A percentile compares a stretch with the other conserved stretches of the same genome.
These are phyloP conservation scores for Penicillium sumatraense DNA, from an alignment of 2,329 filamentous ascomycete species.

Conservation along the genomic window DNA sequence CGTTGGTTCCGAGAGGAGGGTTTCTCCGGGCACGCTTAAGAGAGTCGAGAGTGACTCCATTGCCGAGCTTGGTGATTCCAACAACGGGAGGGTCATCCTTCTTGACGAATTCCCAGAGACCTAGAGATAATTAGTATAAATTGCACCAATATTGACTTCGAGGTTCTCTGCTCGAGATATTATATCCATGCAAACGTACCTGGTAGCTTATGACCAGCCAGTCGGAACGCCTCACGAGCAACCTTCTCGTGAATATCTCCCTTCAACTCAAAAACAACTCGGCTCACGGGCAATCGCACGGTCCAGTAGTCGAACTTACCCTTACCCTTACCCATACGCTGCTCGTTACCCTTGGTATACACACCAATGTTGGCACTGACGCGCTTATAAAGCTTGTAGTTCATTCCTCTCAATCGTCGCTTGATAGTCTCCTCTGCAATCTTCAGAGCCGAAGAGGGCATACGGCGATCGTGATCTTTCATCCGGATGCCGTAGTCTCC, in stretches of 20 bases:
- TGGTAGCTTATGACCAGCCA: conserved; percentile 94
- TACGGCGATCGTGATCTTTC: conserved; percentile 88
- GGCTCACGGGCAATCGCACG: conserved; percentile 83
- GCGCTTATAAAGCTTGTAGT: conserved; percentile 89
- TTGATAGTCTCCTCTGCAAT: conserved; percentile 94
- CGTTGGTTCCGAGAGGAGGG: conserved; percentile 52
- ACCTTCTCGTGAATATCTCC: conserved; percentile 94
- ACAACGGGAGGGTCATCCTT: conserved; percentile 90
- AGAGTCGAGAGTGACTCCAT: conserved; percentile 80
- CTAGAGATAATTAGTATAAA: conserved; percentile 33
- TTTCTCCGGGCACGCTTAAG: conserved; percentile 79
- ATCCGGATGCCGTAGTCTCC: conserved; percentile 95
- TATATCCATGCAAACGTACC: conserved; percentile 58
- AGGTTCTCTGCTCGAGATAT: conserved; percentile 6
- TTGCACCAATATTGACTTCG: not conserved
- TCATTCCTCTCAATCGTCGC: conserved; percentile 82
- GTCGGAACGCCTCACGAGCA: conserved; percentile 86
- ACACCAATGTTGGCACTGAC: conserved; percentile 93
- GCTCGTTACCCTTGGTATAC: conserved; percentile 93
- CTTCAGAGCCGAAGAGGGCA: conserved; percentile 84
- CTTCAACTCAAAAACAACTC: conserved; percentile 90
- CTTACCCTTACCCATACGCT: conserved; percentile 99
- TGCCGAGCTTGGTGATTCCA: conserved; percentile 84
- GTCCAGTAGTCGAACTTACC: conserved; percentile 98
- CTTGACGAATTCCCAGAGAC: conserved; percentile 85